Evolutionary conservation across 345 rosid species (phyloP), one percentile per base, ranked within the genome.

Genomic region (Lumnitzera littorea): DNA sequence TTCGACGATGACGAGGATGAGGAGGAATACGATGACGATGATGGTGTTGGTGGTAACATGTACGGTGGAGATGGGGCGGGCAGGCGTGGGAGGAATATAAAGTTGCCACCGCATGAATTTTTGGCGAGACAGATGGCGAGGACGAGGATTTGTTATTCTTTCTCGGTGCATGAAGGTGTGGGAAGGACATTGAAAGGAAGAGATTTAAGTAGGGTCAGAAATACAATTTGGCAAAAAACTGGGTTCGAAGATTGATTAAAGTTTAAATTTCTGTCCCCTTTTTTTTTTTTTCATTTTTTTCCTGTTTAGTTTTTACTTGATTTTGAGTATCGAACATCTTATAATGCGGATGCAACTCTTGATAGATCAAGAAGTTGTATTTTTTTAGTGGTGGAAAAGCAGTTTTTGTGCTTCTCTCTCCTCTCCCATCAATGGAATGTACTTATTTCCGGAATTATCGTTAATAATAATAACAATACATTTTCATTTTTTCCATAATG

Each of bases 101-200:
- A 75, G 51, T 46, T 78, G 20, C 83, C 80, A 4, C 80, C 80
- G 9, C 83, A 78, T 57, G 83, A 75, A 59, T 72, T 60, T 55
- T 54, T 78, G 60, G 83, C 83, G 12, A 62, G 77, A 36, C 43
- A 36, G 43, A 36, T 36, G 10, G 43, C 43, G 11, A 36, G 43
- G 43, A 36, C 43, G 70, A 70, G 71, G 56, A 60, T 79, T 52
- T 79, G 80, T 2, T 77, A 71, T 51, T 75, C 83, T 8, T 62
- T 75, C 47, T 78, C 83, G 24, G 83, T 75, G 50, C 80, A 78
- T 67, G 83, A 75, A 65, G 83, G 83, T 46, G 51, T 70, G 20
- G 80, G 83, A 41, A 69, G 83, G 73, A 78, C 83, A 24, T 66
- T 78, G 46, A 78, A 78, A 48, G 83, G 83, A 20, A 64, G 83